A percentile compares a stretch with the other conserved stretches of the same genome.
phyloP scores from a whole-genome alignment of 305 asterid species.

The Fraxinus greggii region DNA sequence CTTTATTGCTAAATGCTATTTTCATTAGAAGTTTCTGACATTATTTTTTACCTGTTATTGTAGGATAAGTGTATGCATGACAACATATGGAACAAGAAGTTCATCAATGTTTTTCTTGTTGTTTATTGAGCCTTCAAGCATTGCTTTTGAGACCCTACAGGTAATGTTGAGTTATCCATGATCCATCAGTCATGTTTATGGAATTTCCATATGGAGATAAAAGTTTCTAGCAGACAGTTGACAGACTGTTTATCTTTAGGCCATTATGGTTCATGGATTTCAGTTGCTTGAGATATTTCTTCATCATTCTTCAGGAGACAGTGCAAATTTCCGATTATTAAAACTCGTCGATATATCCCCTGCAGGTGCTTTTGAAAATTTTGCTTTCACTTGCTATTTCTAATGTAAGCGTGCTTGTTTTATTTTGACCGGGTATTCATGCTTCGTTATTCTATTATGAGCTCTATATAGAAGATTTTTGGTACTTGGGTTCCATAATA shows the following conservation, averaged over 20 bases:
- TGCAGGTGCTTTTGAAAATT: constrained; percentile 28
- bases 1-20: not conserved
- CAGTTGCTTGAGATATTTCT: constrained; percentile 29
- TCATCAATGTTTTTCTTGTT: constrained; percentile 60
- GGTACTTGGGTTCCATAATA: not conserved
- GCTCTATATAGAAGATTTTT: not conserved
- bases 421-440: not conserved
- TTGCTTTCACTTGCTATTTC: not conserved
- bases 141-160: not conserved
- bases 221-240: not conserved
- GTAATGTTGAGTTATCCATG: not conserved
- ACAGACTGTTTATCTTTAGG: constrained; percentile 33
- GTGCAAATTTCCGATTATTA: constrained; percentile 33
- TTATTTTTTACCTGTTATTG: constrained; percentile 25
- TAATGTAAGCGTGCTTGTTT: not conserved
- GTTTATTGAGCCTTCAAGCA: constrained; percentile 70
- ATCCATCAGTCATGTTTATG: not conserved
- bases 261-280: constrained; percentile 57
- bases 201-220: not conserved
- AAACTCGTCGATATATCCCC: constrained; percentile 35
- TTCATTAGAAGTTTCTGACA: constrained; percentile 11
- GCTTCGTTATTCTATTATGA: not conserved
- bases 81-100: not conserved
- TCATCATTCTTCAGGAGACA: constrained; percentile 43
- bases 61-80: constrained; percentile 46